Evolutionary conservation across 352 stramenopile species (phyloP), one percentile per base, ranked within the genome.

Genomic region (Pythium sukuiense): DNA sequence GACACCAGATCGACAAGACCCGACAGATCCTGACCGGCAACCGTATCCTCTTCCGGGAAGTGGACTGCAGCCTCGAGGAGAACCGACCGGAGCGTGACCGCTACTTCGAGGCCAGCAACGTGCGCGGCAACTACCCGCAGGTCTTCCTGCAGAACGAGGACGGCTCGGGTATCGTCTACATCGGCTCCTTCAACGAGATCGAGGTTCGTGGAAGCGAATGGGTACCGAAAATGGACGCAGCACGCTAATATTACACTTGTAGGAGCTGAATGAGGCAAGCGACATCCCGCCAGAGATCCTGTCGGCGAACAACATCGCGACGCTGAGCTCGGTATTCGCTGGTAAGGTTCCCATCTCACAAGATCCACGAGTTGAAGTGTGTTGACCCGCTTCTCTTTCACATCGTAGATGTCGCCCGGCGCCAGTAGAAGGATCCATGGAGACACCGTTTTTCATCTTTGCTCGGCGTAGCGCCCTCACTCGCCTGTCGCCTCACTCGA

Each of bases 101-200:
- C 24, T 92, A 93, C 72, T 95, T 96, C 59, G 72, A 88, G 55
- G 75, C 73, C 65, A 95, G 87, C 61, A 79, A 81, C 60, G 81
- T 95, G 57, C 84, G 88, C 63, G 88, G 76, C 68, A 92, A 91
- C 74, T 96, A 93, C 65, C 88, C 88, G 33, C 88, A 96, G 69
- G 85, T 94, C 30, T 96, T 96, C 57, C 61, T 96, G 54, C 70
- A 90, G 60, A 80, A 88, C 61, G 53, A 77, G 43, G 73, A 81
- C 20, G 70, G 61, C 50, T 71, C 57, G 11, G 70, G 79, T 26
- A 73, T 85, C 60, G 66, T 78, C 52, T 95, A 89, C 70, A 79
- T 95, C 32, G 86, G 86, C 55, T 90, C 84, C 11, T 95, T 92
- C 67, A 85, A 87, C 37, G 76, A 90, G 71, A 87, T 95, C 33